Evolutionary conservation across 75 land plant species (phyloP), one percentile per base, ranked within the genome.

Genomic region (Chamaecyparis obtusa): DNA sequence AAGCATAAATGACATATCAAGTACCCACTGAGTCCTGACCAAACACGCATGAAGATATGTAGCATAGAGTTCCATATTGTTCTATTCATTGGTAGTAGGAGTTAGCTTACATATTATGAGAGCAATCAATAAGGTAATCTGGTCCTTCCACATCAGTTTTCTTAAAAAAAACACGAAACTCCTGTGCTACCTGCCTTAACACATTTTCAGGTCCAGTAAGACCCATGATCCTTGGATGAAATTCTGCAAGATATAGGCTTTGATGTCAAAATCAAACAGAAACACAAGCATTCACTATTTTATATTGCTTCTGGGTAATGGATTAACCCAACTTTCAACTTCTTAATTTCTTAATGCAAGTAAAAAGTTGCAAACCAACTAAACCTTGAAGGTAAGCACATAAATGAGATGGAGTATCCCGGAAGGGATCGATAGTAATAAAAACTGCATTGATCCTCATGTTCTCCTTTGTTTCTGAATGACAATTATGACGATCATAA

Each of bases 71-170:
- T 35, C 19, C 56, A 69, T 57, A 71, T 69, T 32, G 76, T 30
- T 72, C 85, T 17, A 56, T 49, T 64, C 83, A 86, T 67, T 10
- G 49, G 57, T 49, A 11, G 37, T 56, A 46, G 9, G 21, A 30
- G 14, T 8, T 36, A 5, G 36, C 89, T 90, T 94, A 96, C 99
- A 95, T 94, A 88, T 94, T 93, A 85, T 95, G 92, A 60, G 98
- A 97, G 75, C 91, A 91, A 85, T 96, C 96, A n/a, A 97, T 91
- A 85, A 97, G 96, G 87, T 97, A 97, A 89, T 96, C 98, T 85
- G 88, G 83, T 17, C 95, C 94, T 69, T 94, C 97, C 86, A 96
- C 99, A 41, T 95, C 98, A 80, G 92, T 88, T 85, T 94, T 97
- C 90, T 87, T 97, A 83, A 94, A 96, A 86, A 84, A 94, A 3